Percentiles rank a stretch among this genome's conserved stretches.
phyloP scores from a whole-genome alignment of 208 protist species.

The Leptomonas seymouri region DNA sequence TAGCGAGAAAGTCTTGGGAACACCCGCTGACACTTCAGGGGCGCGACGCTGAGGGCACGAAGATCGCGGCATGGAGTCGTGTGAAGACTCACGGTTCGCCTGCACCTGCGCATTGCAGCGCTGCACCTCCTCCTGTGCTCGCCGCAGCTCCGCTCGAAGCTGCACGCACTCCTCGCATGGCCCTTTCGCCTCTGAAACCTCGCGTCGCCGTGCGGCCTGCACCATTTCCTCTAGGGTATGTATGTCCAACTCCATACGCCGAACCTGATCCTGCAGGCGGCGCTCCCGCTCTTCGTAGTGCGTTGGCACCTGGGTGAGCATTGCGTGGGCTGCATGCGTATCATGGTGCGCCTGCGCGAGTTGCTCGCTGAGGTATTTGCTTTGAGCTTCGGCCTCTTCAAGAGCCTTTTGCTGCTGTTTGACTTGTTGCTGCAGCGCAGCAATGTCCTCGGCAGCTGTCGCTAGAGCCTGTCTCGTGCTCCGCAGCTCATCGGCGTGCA shows the following conservation, averaged over 20 bases:
- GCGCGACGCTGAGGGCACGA: not conserved
- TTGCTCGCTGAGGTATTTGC: not conserved
- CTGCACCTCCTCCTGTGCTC: not conserved
- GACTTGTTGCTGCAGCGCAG: conserved; percentile 19
- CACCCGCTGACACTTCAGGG: not conserved
- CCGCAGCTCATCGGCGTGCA: conserved; percentile 18
- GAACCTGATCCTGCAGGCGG: conserved; percentile 4
- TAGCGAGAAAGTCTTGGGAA: no score
- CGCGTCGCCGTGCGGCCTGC: conserved; percentile 24
- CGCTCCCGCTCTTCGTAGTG: conserved; percentile 2
- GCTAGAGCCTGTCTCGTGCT: not conserved
- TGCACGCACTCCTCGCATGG: not conserved
- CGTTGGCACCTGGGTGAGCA: conserved; percentile 3
- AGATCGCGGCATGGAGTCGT: not conserved
- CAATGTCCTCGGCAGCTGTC: conserved; percentile 1
- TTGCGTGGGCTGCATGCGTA: not conserved
- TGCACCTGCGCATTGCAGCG: not conserved
- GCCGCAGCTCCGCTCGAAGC: not conserved
- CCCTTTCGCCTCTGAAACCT: not conserved
- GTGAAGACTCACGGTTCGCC: not conserved
- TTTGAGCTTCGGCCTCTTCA: not conserved
- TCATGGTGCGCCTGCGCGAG: conserved; percentile 4
- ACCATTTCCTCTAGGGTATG: conserved; percentile 26
- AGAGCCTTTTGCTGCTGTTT: conserved; percentile 3
- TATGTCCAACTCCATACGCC: conserved; percentile 6